Evolutionary conservation across 441 rosid genomes (phyloP).

Genomic region (Capsella rubella): DNA sequence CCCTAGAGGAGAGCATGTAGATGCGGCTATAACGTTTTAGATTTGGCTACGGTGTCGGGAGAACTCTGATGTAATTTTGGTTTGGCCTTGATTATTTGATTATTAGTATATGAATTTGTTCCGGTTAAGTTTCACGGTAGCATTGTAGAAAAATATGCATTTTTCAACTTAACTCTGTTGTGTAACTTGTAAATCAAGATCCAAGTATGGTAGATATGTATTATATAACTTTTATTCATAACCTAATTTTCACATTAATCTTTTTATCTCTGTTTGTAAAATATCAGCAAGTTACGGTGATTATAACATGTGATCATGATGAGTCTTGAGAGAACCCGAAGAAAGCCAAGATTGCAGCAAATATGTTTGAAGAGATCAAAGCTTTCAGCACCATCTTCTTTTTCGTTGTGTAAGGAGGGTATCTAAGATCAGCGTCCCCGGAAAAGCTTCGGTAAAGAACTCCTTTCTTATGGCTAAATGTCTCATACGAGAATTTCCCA

Average conservation of each 20-base stretch:
- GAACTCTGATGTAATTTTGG: background rate
- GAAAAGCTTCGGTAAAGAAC: conserved; percentile 45
- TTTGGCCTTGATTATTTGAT: background rate
- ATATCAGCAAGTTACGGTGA: background rate
- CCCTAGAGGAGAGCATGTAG: background rate
- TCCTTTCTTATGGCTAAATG: conserved; percentile 49
- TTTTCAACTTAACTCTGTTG: background rate
- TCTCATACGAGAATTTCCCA: conserved; percentile 47
- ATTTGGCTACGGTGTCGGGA: background rate
- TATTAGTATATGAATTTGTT: too few species aligned
- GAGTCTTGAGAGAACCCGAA: conserved; percentile 34
- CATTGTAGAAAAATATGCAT: background rate
- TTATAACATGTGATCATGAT: conserved; percentile 24
- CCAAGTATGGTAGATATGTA: background rate
- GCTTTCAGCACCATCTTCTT: conserved; percentile 47
- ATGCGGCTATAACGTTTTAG: background rate
- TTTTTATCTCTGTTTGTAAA: background rate
- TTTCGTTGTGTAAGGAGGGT: conserved; percentile 44
- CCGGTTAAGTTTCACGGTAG: too few species aligned
- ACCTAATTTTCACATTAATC: conserved; percentile 22
- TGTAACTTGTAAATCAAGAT: background rate
- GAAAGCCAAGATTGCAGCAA: conserved; percentile 45
- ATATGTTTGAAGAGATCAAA: conserved; percentile 40
- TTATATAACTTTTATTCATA: background rate
- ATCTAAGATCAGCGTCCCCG: conserved; percentile 42